Base-by-base conservation (phyloP, 2,329 filamentous ascomycete species). In the Aspergillus nomiae region DNA sequence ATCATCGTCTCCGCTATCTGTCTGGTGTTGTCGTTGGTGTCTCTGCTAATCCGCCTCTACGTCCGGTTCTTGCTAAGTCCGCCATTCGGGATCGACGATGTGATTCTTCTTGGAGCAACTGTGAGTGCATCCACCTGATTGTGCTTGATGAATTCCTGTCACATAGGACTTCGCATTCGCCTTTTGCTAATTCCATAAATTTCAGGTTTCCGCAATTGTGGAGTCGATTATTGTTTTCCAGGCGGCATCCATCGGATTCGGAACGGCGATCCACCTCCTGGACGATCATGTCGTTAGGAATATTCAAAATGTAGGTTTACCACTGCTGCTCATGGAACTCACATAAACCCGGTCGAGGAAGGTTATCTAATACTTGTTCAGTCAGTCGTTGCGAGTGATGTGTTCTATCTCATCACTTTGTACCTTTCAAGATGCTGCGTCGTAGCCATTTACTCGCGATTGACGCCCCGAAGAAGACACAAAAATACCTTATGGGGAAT, bases 371-470 rank as follows among this genome's bases (percentile, higher is more conserved):
- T 10, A 24, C 6, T 24, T 12, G 7, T 16, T 16, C 71, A 21
- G 80, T 76, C 57, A 66, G 71, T 21, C 69, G 24, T 55, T 26
- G 32, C 59, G 21, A 36, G 72, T 41, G 61, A 82, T 51, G 68
- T 81, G 11, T 68, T 82, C 21, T 81, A 76, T 59, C 63, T 82
- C 41, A 34, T 79, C 30, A 71, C 73, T 0, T 61, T 81, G 16
- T 80, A 76, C 67, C 65, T 79, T 14, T 77, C 64, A 26, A 59
- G 63, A 58, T 64, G 62, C 34, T 65, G 58, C 45, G 48, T 61
- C 14, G 43, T 61, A 4, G 59, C 51, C 43, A 50, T 61, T 19
- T 61, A 78, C 58, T 66, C 77, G 32, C 77, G 78, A 11, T 68
- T 81, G 28, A 77, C 77, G 10, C 77, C 77, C 28, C 71, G 76